Percentiles rank a stretch among this genome's conserved stretches.
Evolutionary conservation across 1,284 basidiomycete genomes (phyloP).

Genomic region (Ustilago trichophora): DNA sequence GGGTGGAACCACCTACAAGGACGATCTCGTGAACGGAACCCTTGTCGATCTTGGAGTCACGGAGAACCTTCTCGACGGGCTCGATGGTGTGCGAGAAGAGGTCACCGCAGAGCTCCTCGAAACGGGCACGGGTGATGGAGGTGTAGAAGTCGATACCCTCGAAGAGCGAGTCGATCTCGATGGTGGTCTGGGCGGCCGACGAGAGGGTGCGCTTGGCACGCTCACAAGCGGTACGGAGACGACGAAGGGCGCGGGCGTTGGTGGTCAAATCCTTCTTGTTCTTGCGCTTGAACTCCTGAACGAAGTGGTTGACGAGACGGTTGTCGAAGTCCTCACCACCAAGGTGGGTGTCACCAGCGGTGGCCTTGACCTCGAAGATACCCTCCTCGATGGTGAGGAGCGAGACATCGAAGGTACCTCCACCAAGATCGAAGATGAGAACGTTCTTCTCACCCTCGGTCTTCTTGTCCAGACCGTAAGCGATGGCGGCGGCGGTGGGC

Average conservation of each 20-base stretch:
- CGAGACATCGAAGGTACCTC: conserved; percentile 99
- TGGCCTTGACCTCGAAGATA: conserved; percentile 99
- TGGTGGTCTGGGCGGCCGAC: conserved; percentile 93
- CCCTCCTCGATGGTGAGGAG: conserved; percentile 97
- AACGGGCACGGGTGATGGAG: conserved; percentile 95
- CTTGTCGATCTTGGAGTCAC: conserved; percentile 98
- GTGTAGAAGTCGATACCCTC: conserved; percentile 99
- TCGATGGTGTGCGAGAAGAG: conserved; percentile 96
- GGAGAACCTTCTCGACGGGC: conserved; percentile 97
- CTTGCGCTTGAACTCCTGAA: conserved; percentile 98
- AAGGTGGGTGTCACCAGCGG: conserved; percentile 97
- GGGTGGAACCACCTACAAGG: conserved; percentile 96
- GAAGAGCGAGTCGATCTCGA: conserved; percentile 97
- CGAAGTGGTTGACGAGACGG: conserved; percentile 93
- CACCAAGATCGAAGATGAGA: conserved; percentile 96
- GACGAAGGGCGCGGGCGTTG: conserved; percentile 94
- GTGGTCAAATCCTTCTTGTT: conserved; percentile 94
- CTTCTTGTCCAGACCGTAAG: conserved; percentile 90
- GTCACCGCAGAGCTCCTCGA: conserved; percentile 97
- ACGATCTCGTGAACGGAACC: conserved; percentile 88
- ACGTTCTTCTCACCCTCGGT: conserved; percentile 87
- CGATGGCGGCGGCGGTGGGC: conserved; percentile 92
- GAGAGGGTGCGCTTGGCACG: conserved; percentile 98
- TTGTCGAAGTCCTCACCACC: conserved; percentile 99
- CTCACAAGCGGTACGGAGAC: conserved; percentile 96